Evolutionary conservation across 2,329 filamentous ascomycete species (phyloP), one percentile per base, ranked within the genome.

Genomic region (Colletotrichum aenigma): DNA sequence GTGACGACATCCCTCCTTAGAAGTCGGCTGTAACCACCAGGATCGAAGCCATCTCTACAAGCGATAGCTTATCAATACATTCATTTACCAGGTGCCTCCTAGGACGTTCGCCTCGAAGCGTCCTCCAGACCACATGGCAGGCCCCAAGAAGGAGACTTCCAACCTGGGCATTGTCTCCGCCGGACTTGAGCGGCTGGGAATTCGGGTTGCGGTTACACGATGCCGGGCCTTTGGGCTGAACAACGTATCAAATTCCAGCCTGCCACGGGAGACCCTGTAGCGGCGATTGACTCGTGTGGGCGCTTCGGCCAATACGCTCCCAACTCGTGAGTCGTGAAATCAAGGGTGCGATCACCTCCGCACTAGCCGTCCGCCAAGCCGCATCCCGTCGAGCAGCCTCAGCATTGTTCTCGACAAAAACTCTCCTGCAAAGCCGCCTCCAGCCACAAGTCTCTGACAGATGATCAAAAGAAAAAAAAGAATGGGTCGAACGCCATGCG

Each of bases 291-390:
- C 73, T 69, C 70, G 64, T 75, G 32, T 67, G 32, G 26, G 21
- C 18, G 56, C 64, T 58, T 34, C 30, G 32, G 30, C 65, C 34
- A 58, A 68, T 58, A 58, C 58, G 56, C 26, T n/a, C 32, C 28
- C 26, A 43, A 64, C 36, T 48, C 56, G 62, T 52, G 70, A 73
- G 73, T 73, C 73, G 73, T 58, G 56, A 75, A 36, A 28, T 62
- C 62, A 64, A 68, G 70, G 69, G 69, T 67, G 10, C 26, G 36
- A 43, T 24, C 38, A 62, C 65, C 58, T 75, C 58, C 70, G 64
- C 64, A 73, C 43, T 62, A 68, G 34, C 70, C 73, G 56, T 73
- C 70, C 64, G 56, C 73, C 64, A 65, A 75, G 69, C 69, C 64
- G 56, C 43, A 36, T 18, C 12, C 26, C 26, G 32, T 26, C 30